Conservation (phyloP, 495 filamentous ascomycete genomes). For the Lindgomyces ingoldianus region DNA sequence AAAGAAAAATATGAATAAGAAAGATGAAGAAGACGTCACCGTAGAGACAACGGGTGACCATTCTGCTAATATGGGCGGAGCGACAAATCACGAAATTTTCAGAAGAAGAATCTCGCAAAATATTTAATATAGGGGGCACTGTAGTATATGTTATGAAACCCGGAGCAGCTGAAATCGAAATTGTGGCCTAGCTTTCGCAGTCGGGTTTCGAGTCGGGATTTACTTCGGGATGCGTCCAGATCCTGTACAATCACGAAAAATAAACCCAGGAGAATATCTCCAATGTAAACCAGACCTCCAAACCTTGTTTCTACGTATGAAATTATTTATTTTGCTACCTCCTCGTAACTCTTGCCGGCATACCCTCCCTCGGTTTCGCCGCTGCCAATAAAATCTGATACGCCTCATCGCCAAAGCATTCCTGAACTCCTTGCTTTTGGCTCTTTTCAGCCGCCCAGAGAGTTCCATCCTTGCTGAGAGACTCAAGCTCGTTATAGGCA, state of each 20-base stretch:
- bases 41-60: not conserved
- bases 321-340: too few relatives aligned
- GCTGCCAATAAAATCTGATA: constrained; percentile 37
- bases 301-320: too few relatives aligned
- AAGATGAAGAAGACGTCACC: constrained; percentile 1
- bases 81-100: not conserved
- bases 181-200: too few relatives aligned
- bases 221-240: too few relatives aligned
- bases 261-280: too few relatives aligned
- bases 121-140: too few relatives aligned
- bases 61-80: too few relatives aligned
- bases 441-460: constrained; percentile 23
- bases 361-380: constrained; percentile 39
- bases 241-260: too few relatives aligned
- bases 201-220: too few relatives aligned
- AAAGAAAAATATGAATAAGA: not conserved
- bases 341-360: constrained; percentile 39
- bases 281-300: too few relatives aligned
- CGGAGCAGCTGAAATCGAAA: too few relatives aligned
- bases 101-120: not conserved
- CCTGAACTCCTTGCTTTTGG: constrained; percentile 22
- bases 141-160: too few relatives aligned
- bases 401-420: constrained; percentile 32
- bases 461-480: constrained; percentile 25
- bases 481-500: constrained; percentile 36